Percentiles rank a stretch among this genome's conserved stretches.
Evolutionary conservation across 768 basidiomycete species (phyloP).

Genomic region (Termitomyces sp.): DNA sequence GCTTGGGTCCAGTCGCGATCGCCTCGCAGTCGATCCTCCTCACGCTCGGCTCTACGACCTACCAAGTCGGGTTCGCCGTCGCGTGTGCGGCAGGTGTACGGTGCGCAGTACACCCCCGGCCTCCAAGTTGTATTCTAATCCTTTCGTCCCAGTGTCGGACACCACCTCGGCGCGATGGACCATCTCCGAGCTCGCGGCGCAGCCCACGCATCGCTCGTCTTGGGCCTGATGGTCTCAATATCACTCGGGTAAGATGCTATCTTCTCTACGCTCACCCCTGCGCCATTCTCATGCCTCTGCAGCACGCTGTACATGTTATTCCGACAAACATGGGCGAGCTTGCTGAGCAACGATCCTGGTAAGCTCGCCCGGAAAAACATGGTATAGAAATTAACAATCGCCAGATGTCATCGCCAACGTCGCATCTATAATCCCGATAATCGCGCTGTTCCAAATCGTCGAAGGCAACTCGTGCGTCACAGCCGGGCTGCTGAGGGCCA

Average conservation of each 20-base stretch:
- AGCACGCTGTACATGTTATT: neutral
- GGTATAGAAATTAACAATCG: neutral
- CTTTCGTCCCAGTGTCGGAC: neutral
- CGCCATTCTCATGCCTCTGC: neutral
- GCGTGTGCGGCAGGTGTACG: neutral
- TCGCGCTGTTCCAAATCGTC: neutral
- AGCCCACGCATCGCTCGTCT: neutral
- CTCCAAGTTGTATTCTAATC: neutral
- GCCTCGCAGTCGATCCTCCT: neutral
- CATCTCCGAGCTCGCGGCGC: neutral
- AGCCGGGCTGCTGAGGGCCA: neutral
- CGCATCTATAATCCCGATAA: neutral
- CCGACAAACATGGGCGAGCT: neutral
- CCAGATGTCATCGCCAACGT: neutral
- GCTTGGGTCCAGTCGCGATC: neutral
- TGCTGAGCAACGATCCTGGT: neutral
- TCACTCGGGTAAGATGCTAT: neutral
- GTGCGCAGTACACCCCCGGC: neutral
- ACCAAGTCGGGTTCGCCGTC: neutral
- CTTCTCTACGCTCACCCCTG: neutral
- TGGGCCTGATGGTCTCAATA: neutral
- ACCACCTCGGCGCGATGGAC: neutral
- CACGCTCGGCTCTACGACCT: neutral
- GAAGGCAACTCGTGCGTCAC: neutral
- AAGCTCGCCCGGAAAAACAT: too few relatives aligned